Base-by-base conservation (phyloP, 192 early-diverging fungal species). In the Phycomyces blakesleeanus region DNA sequence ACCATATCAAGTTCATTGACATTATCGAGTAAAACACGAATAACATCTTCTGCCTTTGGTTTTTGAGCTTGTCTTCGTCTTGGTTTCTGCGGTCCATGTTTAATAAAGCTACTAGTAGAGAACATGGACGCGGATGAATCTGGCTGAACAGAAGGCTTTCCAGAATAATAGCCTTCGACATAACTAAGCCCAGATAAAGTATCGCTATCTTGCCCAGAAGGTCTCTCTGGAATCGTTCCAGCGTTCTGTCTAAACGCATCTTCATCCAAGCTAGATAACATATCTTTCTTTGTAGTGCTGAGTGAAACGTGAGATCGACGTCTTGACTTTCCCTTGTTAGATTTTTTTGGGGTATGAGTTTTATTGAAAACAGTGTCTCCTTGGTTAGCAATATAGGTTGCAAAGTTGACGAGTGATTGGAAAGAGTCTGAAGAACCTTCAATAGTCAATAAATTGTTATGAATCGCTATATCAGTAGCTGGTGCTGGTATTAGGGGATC, bases 351-450 rank as follows among this genome's bases (percentile, higher is more conserved):
- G 22, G 9, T 11, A 24, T 16, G 26, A 12, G 5, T 55, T 29
- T 14, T 38, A 42, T 14, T 22, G 16, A 6, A 34, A 22, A 21
- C n/a, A 18, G 15, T n/a, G 50, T 63, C 50, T 11, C 71, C 61
- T 20, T 66, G 51, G 20, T 59, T 67, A 1, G 61, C 72, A 26
- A 83, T 37, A 62, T 83, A 80, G 3, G 71, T 71, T 8, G 83
- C 63, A 18, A 90, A 56, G 21, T 73, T 73, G 20, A 82, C 15
- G 9, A 90, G 37, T 5, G 85, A 78, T 40, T 83, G 77, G 51
- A 85, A 82, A 1, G 87, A 82, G 67, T 91, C 89, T n/a, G 82
- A 74, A 57, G 86, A 90, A 0, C 76, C 78, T 60, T 90, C 87
- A 15, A 90, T 49, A 24, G 76, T 81, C 18, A 89, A 61, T 9